A percentile compares a stretch with the other conserved stretches of the same genome.
These are phyloP conservation scores for Cyanodermella asteris DNA, from an alignment of 2,329 filamentous ascomycete genomes.

Conservation along the genomic window DNA sequence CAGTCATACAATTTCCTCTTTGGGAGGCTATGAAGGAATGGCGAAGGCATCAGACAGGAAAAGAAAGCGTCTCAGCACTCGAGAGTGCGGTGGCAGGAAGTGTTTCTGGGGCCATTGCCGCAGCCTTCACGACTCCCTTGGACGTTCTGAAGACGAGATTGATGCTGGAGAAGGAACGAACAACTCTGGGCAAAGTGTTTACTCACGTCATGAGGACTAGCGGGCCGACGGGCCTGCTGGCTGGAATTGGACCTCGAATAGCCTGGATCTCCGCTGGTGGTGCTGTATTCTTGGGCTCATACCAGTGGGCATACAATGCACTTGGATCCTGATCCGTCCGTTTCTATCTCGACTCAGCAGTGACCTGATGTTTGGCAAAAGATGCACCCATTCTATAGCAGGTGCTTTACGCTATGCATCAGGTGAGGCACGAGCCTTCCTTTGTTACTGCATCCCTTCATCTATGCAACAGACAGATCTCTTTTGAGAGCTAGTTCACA, in stretches of 20 bases:
- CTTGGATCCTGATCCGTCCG: too few species aligned
- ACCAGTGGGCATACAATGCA: slow-evolving; percentile 10
- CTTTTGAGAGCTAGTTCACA: too few species aligned
- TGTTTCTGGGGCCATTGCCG: slow-evolving; percentile 62
- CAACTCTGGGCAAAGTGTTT: slow-evolving; percentile 37
- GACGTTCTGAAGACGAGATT: slow-evolving; percentile 94
- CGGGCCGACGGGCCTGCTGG: slow-evolving; percentile 22
- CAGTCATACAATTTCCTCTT: slow-evolving; percentile 86
- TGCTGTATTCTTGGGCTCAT: slow-evolving; percentile 12
- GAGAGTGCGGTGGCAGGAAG: slow-evolving; percentile 77
- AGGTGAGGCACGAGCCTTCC: too few species aligned
- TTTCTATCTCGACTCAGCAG: neutral
- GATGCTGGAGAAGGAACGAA: slow-evolving; percentile 61
- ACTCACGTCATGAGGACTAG: slow-evolving; percentile 34
- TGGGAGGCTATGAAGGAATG: slow-evolving; percentile 83
- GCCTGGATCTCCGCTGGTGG: slow-evolving; percentile 12
- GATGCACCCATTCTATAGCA: neutral
- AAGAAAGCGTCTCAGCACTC: slow-evolving; percentile 36
- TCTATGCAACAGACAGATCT: too few species aligned
- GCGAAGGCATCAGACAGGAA: slow-evolving; percentile 25
- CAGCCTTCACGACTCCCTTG: slow-evolving; percentile 72
- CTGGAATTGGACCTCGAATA: slow-evolving; percentile 13
- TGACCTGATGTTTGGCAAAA: neutral
- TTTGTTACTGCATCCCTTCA: too few species aligned
- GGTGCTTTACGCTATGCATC: neutral